A percentile compares a stretch with the other conserved stretches of the same genome.
phyloP scores from a whole-genome alignment of 2,329 filamentous ascomycete genomes.

The Penicillium vulpinum region DNA sequence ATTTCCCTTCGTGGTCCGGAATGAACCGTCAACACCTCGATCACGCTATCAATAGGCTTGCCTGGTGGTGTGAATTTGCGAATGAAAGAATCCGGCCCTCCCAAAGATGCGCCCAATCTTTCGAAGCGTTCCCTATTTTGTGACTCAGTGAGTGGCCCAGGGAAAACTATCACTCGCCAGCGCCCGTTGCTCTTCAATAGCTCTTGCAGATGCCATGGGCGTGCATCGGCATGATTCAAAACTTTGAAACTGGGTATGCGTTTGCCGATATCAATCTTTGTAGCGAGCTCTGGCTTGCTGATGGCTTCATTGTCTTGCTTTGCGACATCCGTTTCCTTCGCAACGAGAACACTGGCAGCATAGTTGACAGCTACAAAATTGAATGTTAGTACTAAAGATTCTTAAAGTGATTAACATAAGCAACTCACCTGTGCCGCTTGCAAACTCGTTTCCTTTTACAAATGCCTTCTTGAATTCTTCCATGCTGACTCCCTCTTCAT shows the following conservation, averaged over 20 bases:
- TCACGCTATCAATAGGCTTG: constrained; percentile 47
- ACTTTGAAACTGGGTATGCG: constrained; percentile 38
- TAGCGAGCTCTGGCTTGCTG: constrained; percentile 23
- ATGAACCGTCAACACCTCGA: constrained; percentile 64
- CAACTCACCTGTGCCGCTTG: constrained; percentile 51
- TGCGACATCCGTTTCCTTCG: constrained; percentile 53
- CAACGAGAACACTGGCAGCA: constrained; percentile 55
- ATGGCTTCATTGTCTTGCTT: constrained; percentile 15
- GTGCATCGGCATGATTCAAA: constrained; percentile 39
- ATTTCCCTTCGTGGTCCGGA: constrained; percentile 50
- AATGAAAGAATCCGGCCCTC: constrained; percentile 43
- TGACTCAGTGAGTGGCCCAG: constrained; percentile 55
- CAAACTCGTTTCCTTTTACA: constrained; percentile 60
- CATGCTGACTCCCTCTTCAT: constrained; percentile 63
- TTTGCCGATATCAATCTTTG: constrained; percentile 36
- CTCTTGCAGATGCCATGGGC: constrained; percentile 42
- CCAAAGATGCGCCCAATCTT: constrained; percentile 50
- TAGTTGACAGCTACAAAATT: constrained; percentile 55
- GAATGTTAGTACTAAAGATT: background rate
- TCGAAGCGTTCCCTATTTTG: constrained; percentile 50
- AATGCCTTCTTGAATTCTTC: constrained; percentile 63
- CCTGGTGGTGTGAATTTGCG: constrained; percentile 43
- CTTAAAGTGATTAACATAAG: background rate
- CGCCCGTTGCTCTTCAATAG: constrained; percentile 39
- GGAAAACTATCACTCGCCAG: constrained; percentile 55